Evolutionary conservation across 495 filamentous ascomycete genomes (phyloP), one percentile per base, ranked within the genome.

Genomic region (Stereocaulon alpinum): DNA sequence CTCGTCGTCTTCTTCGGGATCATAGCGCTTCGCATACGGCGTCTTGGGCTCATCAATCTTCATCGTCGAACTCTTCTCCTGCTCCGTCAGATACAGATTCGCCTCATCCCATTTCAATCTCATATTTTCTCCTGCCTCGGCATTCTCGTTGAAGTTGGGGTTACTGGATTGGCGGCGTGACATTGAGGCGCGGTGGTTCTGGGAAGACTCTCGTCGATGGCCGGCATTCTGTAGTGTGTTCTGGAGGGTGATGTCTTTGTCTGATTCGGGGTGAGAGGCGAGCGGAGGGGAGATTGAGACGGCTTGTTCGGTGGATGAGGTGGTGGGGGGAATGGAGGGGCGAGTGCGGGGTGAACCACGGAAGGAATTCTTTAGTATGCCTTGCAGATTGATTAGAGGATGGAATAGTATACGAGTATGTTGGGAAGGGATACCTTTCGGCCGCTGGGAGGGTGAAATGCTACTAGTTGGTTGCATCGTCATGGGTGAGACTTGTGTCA

Each of bases 11-110:
- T 96, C 87, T 37, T 81, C 67, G 17, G 91, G 90, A 67, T 98
- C 90, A 67, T 96, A 96, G 61, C 87, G 87, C 65, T 82, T 86
- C 17, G 89, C 93, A 64, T 89, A 98, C 0, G 93, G 93, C 18
- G 93, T 98, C 79, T 98, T 98, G 51, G 93, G 93, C 74, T 98
- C 93, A 64, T 88, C 85, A 67, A 98, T 97, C 78, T 97, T 97
- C 94, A 97, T 97, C 48, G 92, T 97, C 34, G 86, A 82, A 40
- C 84, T 89, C 69, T 88, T 91, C 72, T 97, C 88, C 71, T 96
- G 93, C 74, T 97, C 93, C 5, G 91, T 89, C 14, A 97, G 78
- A 71, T 96, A 97, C 22, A 98, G 77, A 64, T 97, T 97, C 22
- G 89, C 93, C 71, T 98, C 93, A 67, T 98, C 93, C 93, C 93